Evolutionary conservation across 331 rosid genomes (phyloP).

Genomic region (Ulmus americana): DNA sequence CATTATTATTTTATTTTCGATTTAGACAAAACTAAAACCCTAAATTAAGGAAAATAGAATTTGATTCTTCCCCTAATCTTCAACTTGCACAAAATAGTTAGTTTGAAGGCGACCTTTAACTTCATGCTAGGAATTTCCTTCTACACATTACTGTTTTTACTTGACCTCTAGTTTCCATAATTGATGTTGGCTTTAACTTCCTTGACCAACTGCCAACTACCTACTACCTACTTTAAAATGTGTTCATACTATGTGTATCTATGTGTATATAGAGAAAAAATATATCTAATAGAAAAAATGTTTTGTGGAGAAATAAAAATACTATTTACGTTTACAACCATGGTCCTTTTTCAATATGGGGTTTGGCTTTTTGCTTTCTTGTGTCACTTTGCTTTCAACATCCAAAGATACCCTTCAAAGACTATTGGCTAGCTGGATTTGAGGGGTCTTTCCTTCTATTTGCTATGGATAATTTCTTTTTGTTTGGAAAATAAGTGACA

Average conservation of each 20-base stretch:
- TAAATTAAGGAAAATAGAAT: background rate
- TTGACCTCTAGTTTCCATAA: constrained; percentile 26
- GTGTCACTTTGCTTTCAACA: constrained; percentile 3
- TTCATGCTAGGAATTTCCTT: constrained; percentile 5
- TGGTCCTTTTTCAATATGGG: background rate
- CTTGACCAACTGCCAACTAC: constrained; percentile 39
- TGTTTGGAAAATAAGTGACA: background rate
- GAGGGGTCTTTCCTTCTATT: constrained; percentile 2
- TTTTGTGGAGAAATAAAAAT: background rate
- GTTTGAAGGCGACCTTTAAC: constrained; percentile 11
- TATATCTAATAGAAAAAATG: background rate
- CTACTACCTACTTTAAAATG: background rate
- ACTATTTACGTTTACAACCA: constrained; percentile 12
- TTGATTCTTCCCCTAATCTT: background rate
- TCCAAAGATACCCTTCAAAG: background rate
- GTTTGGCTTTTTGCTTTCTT: background rate
- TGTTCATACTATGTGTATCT: background rate
- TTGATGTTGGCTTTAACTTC: constrained; percentile 34
- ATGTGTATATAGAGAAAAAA: background rate
- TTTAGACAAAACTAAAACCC: background rate
- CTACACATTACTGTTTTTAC: constrained; percentile 10
- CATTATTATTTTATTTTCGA: too few species aligned
- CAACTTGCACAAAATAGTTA: background rate
- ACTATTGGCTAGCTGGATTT: background rate
- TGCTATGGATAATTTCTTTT: background rate